Evolutionary conservation across 345 rosid genomes (phyloP).

Genomic region (Arabidopsis thaliana): DNA sequence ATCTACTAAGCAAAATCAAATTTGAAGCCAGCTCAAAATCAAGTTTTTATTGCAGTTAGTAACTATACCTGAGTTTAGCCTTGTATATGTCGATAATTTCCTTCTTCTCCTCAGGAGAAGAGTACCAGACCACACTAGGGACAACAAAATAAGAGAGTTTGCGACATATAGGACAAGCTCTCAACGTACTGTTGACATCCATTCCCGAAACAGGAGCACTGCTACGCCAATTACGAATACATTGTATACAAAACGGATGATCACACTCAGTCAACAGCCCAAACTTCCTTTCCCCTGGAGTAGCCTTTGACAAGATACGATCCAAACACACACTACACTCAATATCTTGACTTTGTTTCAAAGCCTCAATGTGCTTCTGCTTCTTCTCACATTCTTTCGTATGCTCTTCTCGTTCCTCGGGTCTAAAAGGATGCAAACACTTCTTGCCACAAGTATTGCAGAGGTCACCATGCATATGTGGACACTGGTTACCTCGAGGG

Average conservation of each 20-base stretch:
- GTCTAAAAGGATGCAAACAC: constrained; percentile 89
- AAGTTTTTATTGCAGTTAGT: background rate
- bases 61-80: constrained; percentile 77
- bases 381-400: constrained; percentile 70
- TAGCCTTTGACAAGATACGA: constrained; percentile 71
- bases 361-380: constrained; percentile 74
- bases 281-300: constrained; percentile 83
- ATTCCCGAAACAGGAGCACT: constrained; percentile 85
- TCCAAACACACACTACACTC: constrained; percentile 88
- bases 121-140: constrained; percentile 95
- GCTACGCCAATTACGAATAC: constrained; percentile 89
- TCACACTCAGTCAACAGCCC: constrained; percentile 84
- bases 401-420: constrained; percentile 83
- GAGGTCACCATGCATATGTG: constrained; percentile 84
- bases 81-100: constrained; percentile 82
- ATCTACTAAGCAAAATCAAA: background rate
- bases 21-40: background rate
- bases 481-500: constrained; percentile 80
- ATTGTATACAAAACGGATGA: constrained; percentile 88
- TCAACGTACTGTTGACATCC: constrained; percentile 81
- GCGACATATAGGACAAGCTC: constrained; percentile 95
- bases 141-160: constrained; percentile 93
- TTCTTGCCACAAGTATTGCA: constrained; percentile 84
- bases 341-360: constrained; percentile 76
- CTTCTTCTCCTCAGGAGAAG: constrained; percentile 75